Evolutionary conservation across 73 alveolate genomes (phyloP), one percentile per base, ranked within the genome.

Genomic region (Urostyla sp.): DNA sequence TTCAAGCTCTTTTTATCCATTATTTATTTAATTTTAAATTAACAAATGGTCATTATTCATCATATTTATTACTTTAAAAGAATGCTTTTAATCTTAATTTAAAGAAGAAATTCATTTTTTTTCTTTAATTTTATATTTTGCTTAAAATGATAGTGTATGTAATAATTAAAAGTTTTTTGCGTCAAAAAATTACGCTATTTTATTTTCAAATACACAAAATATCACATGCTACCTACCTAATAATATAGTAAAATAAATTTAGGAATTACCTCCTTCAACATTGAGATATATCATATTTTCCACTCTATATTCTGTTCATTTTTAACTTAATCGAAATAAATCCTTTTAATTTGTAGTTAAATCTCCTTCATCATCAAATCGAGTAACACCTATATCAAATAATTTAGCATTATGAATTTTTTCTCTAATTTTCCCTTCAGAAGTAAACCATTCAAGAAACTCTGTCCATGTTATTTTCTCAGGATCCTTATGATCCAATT

Each of bases 401-500:
- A 63, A 23, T 1, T 60, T 60, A 11, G 79, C 79, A 38, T 43
- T 63, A 63, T 63, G 79, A 16, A 63, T 63, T 21, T 63, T 63
- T 48, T 63, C 79, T 63, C 79, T 34, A 4, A 63, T 23, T 38
- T 46, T 63, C 5, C 79, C 79, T 48, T 63, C 79, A 32, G 37
- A 43, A n/a, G 58, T 24, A 63, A 63, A 63, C 79, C 79, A 63
- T 43, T 63, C 79, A 43, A 63, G 44, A 40, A 63, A 63, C 28
- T 63, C 79, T 21, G 24, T 37, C 79, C 79, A 63, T 8, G 79
- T 63, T n/a, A 63, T 63, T 34, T 60, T 18, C 2, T 63, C 79
- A 0, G 61, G 59, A 40, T 63, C 60, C 28, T 63, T 63, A 40
- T 63, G 79, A 23, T 63, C 79, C 1, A 63, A 23, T 43, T 32